Percentiles rank a stretch among this genome's conserved stretches.
Evolutionary conservation across 352 stramenopile genomes (phyloP).

Genomic region (Pythium phragmiticola): DNA sequence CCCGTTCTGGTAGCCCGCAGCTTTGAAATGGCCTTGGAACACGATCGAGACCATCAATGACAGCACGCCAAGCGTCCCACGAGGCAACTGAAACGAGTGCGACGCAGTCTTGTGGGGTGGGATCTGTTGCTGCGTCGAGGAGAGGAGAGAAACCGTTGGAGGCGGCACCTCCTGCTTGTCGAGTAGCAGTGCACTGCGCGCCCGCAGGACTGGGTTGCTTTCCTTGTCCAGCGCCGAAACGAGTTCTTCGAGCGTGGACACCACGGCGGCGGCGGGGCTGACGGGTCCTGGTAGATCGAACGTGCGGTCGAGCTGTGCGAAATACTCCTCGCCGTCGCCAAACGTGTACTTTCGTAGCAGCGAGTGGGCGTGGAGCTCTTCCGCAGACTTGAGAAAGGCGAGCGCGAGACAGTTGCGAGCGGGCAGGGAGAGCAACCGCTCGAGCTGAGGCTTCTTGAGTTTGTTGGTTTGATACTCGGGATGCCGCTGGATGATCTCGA

Average conservation of each 20-base stretch:
- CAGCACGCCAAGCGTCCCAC: constrained; percentile 38
- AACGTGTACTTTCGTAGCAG: constrained; percentile 73
- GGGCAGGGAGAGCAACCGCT: constrained; percentile 54
- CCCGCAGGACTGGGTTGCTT: constrained; percentile 11
- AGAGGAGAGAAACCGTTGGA: constrained; percentile 30
- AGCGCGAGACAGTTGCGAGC: constrained; percentile 65
- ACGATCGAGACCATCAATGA: constrained; percentile 58
- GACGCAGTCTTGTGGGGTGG: constrained; percentile 60
- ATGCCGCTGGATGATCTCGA: constrained; percentile 61
- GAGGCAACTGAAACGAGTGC: constrained; percentile 60
- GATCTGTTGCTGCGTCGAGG: constrained; percentile 45
- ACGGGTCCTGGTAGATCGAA: constrained; percentile 29
- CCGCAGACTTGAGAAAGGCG: constrained; percentile 60
- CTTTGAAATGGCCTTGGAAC: constrained; percentile 77
- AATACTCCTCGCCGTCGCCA: constrained; percentile 63
- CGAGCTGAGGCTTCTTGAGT: constrained; percentile 44
- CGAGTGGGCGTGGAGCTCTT: constrained; percentile 55
- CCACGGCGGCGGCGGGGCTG: constrained; percentile 10
- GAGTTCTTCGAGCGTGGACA: constrained; percentile 36
- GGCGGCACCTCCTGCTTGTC: constrained; percentile 31
- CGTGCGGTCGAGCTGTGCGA: constrained; percentile 39
- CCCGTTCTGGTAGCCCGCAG: constrained; percentile 69
- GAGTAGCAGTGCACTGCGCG: constrained; percentile 30
- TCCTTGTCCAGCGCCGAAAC: constrained; percentile 32
- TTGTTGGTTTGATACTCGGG: constrained; percentile 47